Conservation (phyloP, 805 yeast genomes). For the Metschnikowia cerradonensis region DNA sequence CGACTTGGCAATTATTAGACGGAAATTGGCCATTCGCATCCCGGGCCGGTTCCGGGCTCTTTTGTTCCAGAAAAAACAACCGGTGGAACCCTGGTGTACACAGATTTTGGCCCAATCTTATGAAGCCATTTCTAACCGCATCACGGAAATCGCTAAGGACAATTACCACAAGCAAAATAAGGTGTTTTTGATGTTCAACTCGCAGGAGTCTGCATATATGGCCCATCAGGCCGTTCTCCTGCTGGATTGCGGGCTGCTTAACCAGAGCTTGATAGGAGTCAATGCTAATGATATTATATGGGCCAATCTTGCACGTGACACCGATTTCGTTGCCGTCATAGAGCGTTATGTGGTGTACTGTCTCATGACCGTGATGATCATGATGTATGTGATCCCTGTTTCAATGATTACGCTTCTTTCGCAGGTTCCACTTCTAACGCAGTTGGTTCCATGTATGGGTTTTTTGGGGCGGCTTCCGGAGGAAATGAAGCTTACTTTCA, state of each 20-base stretch:
- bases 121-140: slow-evolving; percentile 4
- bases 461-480: slow-evolving; percentile 57
- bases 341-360: slow-evolving; percentile 46
- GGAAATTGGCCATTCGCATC: slow-evolving; percentile 19
- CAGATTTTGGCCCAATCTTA: slow-evolving; percentile 15
- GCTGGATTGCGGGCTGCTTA: slow-evolving; percentile 37
- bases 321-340: slow-evolving; percentile 31
- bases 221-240: slow-evolving; percentile 57
- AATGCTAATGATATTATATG: slow-evolving; percentile 70
- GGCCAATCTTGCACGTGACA: slow-evolving; percentile 50
- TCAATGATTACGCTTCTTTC: slow-evolving; percentile 74
- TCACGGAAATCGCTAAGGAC: slow-evolving; percentile 15
- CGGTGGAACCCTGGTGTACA: slow-evolving; percentile 28
- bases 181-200: slow-evolving; percentile 60
- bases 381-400: slow-evolving; percentile 75
- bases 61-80: slow-evolving; percentile 18
- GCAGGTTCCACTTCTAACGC: slow-evolving; percentile 63
- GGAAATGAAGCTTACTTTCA: slow-evolving; percentile 47
- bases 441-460: slow-evolving; percentile 54
- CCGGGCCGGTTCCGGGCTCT: slow-evolving; percentile 30
- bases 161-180: slow-evolving; percentile 31
- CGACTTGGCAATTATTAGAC: slow-evolving; percentile 20
- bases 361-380: slow-evolving; percentile 46
- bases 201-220: slow-evolving; percentile 54
- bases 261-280: slow-evolving; percentile 46